A percentile compares a stretch with the other conserved stretches of the same genome.
Conservation (phyloP, 805 yeast genomes). For the Starmerella vitae region DNA sequence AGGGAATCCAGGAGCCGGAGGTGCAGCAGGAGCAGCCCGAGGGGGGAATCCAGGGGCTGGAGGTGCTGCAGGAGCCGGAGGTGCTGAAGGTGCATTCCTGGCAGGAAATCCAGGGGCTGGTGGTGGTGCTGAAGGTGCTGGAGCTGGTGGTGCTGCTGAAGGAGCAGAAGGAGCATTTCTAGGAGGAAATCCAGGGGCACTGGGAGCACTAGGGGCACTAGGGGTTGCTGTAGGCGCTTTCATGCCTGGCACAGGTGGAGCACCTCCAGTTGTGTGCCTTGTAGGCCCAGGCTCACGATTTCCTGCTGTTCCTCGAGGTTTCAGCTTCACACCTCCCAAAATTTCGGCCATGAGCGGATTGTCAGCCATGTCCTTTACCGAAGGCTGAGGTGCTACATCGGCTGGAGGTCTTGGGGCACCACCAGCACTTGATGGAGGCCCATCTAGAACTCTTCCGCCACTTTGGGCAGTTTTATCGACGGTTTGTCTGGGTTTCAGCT, state of each 20-base stretch:
- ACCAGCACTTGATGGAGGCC: slow-evolving; percentile 6
- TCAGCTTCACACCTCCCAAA: slow-evolving; percentile 15
- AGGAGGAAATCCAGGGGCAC: slow-evolving; percentile 3
- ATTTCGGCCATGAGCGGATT: slow-evolving; percentile 19
- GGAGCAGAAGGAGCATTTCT: slow-evolving; percentile 10
- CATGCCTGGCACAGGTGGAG: slow-evolving; percentile 14
- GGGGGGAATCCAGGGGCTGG: slow-evolving; percentile 22
- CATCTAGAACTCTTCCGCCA: slow-evolving; percentile 17
- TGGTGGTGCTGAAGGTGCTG: slow-evolving; percentile 19
- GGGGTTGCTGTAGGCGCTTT: slow-evolving; percentile 1
- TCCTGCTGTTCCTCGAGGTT: slow-evolving; percentile 7
- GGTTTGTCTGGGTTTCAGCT: slow-evolving; percentile 49
- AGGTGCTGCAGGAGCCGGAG: slow-evolving; percentile 18
- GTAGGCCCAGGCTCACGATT: slow-evolving; percentile 4
- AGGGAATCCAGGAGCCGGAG: slow-evolving; percentile 5
- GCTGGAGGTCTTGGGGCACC: slow-evolving; percentile 10
- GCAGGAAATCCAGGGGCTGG: background rate
- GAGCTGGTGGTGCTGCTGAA: slow-evolving; percentile 15
- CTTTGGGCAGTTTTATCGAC: slow-evolving; percentile 52
- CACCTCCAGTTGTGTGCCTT: slow-evolving; percentile 5
- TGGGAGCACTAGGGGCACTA: no score
- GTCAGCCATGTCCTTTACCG: slow-evolving; percentile 14
- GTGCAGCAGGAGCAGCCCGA: slow-evolving; percentile 17
- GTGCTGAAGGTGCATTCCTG: slow-evolving; percentile 23
- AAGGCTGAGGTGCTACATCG: slow-evolving; percentile 3